phyloP scores from a whole-genome alignment of 83 land plant genomes.

The Picea abies region DNA sequence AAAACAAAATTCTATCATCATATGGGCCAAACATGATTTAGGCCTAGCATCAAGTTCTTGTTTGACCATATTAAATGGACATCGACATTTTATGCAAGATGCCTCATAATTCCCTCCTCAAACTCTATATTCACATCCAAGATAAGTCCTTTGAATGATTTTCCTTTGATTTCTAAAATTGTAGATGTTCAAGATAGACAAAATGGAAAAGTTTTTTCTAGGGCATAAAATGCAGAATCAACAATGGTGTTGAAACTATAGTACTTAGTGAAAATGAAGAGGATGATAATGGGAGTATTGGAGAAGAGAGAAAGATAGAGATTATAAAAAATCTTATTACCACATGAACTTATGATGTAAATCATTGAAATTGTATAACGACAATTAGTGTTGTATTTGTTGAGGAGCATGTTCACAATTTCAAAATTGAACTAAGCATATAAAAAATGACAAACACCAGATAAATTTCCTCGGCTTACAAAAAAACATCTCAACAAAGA shows the following conservation, averaged over 20 bases:
- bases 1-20: no score
- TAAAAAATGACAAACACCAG: neutral
- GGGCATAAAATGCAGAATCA: neutral
- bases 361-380: neutral
- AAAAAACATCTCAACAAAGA: neutral
- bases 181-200: neutral
- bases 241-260: constrained; percentile 1
- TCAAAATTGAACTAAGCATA: neutral
- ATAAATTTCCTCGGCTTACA: neutral
- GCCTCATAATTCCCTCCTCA: no score
- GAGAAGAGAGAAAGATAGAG: neutral
- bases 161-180: neutral
- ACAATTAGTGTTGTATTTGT: neutral
- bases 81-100: no score
- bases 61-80: no score
- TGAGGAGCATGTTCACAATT: neutral
- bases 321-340: neutral
- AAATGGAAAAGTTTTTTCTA: neutral
- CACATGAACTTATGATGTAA: neutral
- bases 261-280: neutral
- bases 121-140: no score
- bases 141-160: neutral
- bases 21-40: no score
- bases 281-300: neutral
- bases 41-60: no score